Evolutionary conservation across 352 stramenopile species (phyloP), one percentile per base, ranked within the genome.

Genomic region (Saprolegnia parasitica): DNA sequence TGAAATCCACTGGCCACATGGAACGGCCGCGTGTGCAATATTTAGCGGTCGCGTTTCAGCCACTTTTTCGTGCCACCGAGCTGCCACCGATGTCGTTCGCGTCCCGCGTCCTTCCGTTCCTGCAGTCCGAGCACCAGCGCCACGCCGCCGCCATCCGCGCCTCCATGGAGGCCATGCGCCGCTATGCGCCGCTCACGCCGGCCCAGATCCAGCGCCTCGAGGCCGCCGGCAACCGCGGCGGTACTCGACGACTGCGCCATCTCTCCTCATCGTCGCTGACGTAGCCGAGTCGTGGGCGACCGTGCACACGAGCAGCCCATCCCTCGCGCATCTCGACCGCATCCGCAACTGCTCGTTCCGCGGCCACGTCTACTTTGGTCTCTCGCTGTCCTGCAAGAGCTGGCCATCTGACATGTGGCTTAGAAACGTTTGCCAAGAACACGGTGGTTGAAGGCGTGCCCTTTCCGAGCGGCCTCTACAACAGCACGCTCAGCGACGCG

Each of bases 301-400:
- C 2, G 81, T 95, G 35, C 62, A 74, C 65, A 90, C 89, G 68
- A 82, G 68, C 13, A 37, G 37, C 21, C 13, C 42, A 35, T 39
- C 40, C 5, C 49, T 90, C 5, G 60, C 76, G 35, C 73, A 76
- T 20, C 68, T 67, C 21, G 23, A 57, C 1, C 79, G 74, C 45
- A 76, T 95, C 24, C 86, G 77, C n/a, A 75, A 83, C 68, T 92
- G 83, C 52, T 71, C 76, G 10, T 93, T 95, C 75, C 79, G 88
- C 47, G 84, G 83, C 3, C 49, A 70, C 40, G 83, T 95, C 15
- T 77, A 79, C 39, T 76, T 95, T 20, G 87, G 87, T 21, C 40
- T 37, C 23, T 91, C 91, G 50, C 76, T 71, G 8, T 6, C n/a
- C 23, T 49, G 49, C 4, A 64, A 71, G 35, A 39, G 29, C 29